A percentile compares a stretch with the other conserved stretches of the same genome.
phyloP scores from a whole-genome alignment of 2,329 filamentous ascomycete genomes.

The Diaporthe sp. region DNA sequence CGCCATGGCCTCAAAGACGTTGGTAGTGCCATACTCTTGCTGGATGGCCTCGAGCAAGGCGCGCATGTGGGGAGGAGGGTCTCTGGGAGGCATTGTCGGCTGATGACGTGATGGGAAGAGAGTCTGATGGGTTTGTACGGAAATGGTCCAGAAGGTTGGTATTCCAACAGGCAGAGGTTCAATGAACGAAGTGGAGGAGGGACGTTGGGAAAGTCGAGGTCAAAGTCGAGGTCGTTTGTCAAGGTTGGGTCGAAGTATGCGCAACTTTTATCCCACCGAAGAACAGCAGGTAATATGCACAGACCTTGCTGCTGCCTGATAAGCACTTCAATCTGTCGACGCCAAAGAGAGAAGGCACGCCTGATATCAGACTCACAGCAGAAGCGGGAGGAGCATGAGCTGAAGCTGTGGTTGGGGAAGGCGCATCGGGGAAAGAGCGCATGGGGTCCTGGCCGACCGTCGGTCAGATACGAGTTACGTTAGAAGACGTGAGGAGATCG shows the following conservation, averaged over 20 bases:
- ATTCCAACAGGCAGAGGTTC: not conserved
- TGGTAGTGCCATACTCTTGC: not conserved
- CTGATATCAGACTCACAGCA: not conserved
- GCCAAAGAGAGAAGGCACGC: not conserved
- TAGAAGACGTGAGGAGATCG: too few relatives aligned
- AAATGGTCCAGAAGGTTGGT: not conserved
- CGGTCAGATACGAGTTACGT: too few relatives aligned
- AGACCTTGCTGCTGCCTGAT: not conserved
- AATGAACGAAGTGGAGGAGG: not conserved
- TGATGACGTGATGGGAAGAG: not conserved
- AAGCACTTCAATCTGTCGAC: not conserved
- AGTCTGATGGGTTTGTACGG: not conserved
- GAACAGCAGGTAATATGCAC: not conserved
- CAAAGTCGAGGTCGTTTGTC: not conserved
- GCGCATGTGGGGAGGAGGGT: not conserved
- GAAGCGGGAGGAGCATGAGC: not conserved
- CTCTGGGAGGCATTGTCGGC: not conserved
- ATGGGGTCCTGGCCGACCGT: too few relatives aligned
- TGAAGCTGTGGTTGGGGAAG: too few relatives aligned
- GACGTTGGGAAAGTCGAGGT: not conserved
- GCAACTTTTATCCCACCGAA: too few relatives aligned
- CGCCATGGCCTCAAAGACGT: not conserved
- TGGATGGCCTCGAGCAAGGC: not conserved
- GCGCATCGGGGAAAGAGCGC: too few relatives aligned
- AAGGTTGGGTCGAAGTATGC: not conserved